Evolutionary conservation across 805 yeast species (phyloP).

Genomic region (Candida saitoana): DNA sequence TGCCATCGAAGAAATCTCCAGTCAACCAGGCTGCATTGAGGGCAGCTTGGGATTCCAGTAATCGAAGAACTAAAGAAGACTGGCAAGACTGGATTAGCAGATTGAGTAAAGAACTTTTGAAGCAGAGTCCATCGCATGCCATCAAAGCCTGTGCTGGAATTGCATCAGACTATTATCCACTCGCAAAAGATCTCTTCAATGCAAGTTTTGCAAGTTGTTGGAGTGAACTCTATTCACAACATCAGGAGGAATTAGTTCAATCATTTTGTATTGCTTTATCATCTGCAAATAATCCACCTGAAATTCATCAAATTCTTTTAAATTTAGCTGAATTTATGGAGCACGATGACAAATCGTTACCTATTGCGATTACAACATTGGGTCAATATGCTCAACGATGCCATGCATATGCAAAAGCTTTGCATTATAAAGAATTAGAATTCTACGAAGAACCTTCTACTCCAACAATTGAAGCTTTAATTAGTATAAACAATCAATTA

Average conservation of each 20-base stretch:
- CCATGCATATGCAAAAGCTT: slow-evolving; percentile 96
- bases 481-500: slow-evolving; percentile 86
- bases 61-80: slow-evolving; percentile 85
- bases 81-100: slow-evolving; percentile 98
- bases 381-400: slow-evolving; percentile 93
- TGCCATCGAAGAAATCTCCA: slow-evolving; percentile 70
- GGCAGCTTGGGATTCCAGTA: slow-evolving; percentile 88
- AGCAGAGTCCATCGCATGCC: slow-evolving; percentile 93
- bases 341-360: slow-evolving; percentile 91
- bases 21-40: slow-evolving; percentile 61
- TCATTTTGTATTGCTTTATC: slow-evolving; percentile 83
- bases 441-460: slow-evolving; percentile 91
- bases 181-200: slow-evolving; percentile 88
- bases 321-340: slow-evolving; percentile 96
- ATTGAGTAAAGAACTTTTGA: slow-evolving; percentile 76
- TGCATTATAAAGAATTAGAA: slow-evolving; percentile 93
- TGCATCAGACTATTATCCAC: slow-evolving; percentile 81
- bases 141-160: slow-evolving; percentile 87
- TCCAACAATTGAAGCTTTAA: slow-evolving; percentile 85
- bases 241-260: slow-evolving; percentile 84
- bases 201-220: slow-evolving; percentile 95
- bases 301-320: slow-evolving; percentile 82
- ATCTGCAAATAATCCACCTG: slow-evolving; percentile 91
- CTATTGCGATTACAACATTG: slow-evolving; percentile 82
- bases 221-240: slow-evolving; percentile 84